Evolutionary conservation across 768 basidiomycete genomes (phyloP).

Genomic region (Rickenella mellea): DNA sequence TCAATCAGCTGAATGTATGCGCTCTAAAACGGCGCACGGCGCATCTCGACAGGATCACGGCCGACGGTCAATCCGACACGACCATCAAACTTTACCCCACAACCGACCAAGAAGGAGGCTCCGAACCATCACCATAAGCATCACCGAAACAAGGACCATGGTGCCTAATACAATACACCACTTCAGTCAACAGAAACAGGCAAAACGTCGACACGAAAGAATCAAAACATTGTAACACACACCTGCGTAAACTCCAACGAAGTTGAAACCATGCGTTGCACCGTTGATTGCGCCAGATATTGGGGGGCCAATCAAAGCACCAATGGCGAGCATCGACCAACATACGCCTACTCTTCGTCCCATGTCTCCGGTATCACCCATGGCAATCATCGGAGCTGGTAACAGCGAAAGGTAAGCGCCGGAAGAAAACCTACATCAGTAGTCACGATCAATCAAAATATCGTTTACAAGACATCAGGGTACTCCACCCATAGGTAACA

Average conservation of each 20-base stretch:
- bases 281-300: conserved; percentile 56
- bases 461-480: not conserved
- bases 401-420: conserved; percentile 55
- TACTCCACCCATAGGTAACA: conserved; percentile 52
- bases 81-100: too few species aligned
- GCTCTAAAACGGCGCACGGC: too few species aligned
- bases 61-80: too few species aligned
- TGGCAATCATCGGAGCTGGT: conserved; percentile 44
- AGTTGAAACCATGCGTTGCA: conserved; percentile 40
- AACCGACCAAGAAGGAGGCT: too few species aligned
- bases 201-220: not conserved
- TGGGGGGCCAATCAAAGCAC: conserved; percentile 60
- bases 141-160: not conserved
- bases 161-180: not conserved
- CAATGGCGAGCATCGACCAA: conserved; percentile 48
- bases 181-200: not conserved
- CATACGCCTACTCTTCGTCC: conserved; percentile 60
- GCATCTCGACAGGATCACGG: too few species aligned
- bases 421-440: conserved; percentile 39
- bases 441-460: not conserved
- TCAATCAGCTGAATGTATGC: too few species aligned
- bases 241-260: conserved; percentile 49
- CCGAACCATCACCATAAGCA: too few species aligned
- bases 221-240: not conserved
- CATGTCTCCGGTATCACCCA: conserved; percentile 52